These are phyloP conservation scores for Tulasnella calospora DNA, from an alignment of 768 basidiomycete genomes.

Conservation along the genomic window DNA sequence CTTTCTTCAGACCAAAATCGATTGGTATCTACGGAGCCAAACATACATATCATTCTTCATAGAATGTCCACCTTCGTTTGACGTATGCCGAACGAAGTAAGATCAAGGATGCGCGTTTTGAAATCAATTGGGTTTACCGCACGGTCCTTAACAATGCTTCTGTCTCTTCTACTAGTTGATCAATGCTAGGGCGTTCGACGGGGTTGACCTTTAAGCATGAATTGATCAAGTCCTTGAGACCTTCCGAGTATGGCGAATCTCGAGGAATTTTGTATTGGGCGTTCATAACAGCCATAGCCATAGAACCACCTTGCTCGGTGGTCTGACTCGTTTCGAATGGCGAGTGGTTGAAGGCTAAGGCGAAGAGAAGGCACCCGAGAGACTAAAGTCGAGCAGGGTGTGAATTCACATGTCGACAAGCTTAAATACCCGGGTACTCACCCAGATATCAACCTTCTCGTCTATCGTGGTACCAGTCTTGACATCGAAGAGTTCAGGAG, in stretches of 20 bases:
- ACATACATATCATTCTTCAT: neutral
- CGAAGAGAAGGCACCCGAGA: conserved; percentile 90
- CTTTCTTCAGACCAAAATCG: neutral
- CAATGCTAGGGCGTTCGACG: conserved; percentile 54
- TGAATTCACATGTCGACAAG: neutral
- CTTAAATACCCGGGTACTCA: conserved; percentile 39
- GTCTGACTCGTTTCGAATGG: conserved; percentile 92
- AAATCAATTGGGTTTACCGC: conserved; percentile 40
- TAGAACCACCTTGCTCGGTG: conserved; percentile 90
- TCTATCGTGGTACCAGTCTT: conserved; percentile 82
- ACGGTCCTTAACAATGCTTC: conserved; percentile 49
- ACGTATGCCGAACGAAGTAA: neutral
- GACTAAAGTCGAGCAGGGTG: conserved; percentile 51
- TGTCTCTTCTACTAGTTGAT: conserved; percentile 62
- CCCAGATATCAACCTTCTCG: conserved; percentile 97
- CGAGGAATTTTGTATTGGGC: conserved; percentile 88
- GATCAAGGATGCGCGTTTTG: neutral
- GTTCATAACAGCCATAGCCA: conserved; percentile 95
- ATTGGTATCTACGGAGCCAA: neutral
- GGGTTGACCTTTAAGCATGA: conserved; percentile 80
- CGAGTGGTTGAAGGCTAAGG: conserved; percentile 90
- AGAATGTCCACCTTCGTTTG: neutral
- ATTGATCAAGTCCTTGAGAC: conserved; percentile 75
- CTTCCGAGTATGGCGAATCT: conserved; percentile 75
- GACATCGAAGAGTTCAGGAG: conserved; percentile 96